phyloP scores from a whole-genome alignment of 768 basidiomycete genomes.

The Leccinellum rugosiceps region DNA sequence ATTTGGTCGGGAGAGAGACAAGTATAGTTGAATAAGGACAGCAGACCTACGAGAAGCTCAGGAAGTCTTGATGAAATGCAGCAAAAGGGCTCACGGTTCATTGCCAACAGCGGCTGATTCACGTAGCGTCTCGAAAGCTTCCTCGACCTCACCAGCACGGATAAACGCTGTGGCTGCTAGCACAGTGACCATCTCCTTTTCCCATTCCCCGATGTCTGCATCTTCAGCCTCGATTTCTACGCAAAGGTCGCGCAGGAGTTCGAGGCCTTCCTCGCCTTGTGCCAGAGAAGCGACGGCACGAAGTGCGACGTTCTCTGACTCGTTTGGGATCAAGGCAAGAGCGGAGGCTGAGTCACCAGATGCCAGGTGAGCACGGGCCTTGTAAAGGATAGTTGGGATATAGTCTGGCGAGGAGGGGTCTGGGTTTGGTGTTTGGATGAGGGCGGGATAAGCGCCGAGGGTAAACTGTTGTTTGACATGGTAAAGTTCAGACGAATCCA shows the following conservation, averaged over 20 bases:
- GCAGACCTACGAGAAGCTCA: conserved; percentile 55
- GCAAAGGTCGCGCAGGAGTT: conserved; percentile 80
- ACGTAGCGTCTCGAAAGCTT: conserved; percentile 86
- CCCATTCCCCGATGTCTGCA: conserved; percentile 58
- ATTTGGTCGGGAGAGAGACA: conserved; percentile 86
- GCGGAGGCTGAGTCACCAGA: conserved; percentile 58
- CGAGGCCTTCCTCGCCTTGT: conserved; percentile 59
- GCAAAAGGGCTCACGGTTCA: conserved; percentile 65
- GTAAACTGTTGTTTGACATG: conserved; percentile 74
- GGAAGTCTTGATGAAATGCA: not conserved
- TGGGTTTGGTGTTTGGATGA: conserved; percentile 54
- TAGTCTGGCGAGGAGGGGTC: conserved; percentile 63
- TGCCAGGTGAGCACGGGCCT: conserved; percentile 76
- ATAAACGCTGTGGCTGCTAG: conserved; percentile 87
- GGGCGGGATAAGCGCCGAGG: conserved; percentile 69
- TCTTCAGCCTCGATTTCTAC: conserved; percentile 83
- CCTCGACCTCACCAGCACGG: conserved; percentile 81
- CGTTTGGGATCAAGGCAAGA: conserved; percentile 51
- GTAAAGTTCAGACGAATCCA: conserved; percentile 64
- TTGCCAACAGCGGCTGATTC: conserved; percentile 69
- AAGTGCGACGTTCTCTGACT: conserved; percentile 61
- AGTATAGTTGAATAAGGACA: conserved; percentile 79
- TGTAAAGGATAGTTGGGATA: conserved; percentile 63
- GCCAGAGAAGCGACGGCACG: conserved; percentile 74
- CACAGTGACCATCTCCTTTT: conserved; percentile 72